Base-by-base conservation (phyloP, 2,329 filamentous ascomycete genomes). In the Fusarium brevicatenulatum region DNA sequence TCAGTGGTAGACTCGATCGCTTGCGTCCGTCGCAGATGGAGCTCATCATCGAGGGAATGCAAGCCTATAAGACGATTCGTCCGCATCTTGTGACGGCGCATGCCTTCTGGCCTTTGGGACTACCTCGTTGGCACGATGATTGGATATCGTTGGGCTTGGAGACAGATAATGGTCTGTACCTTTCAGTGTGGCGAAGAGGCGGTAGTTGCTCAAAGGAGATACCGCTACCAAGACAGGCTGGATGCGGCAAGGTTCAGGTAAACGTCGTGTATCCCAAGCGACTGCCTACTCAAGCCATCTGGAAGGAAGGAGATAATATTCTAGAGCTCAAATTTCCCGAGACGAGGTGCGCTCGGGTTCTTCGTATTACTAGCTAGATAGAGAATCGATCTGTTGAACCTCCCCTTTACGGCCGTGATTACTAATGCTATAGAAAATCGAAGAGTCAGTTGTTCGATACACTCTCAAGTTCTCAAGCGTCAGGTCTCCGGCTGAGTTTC, bases 1-100 rank as follows among this genome's bases (percentile, higher is more conserved):
- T 82, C 8, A 50, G 30, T 2, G 47, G 47, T 23, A 34, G 47
- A 15, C 11, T 69, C 5, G 54, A 39, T 44, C 30, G 43, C 9
- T 11, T 58, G 19, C 49, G 34, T 0, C 18, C 32, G 16, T n/a
- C 42, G 25, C 55, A 58, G 25, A 28, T 58, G 55, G 36, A 49
- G 4, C 12, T 58, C 15, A 46, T 58, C 23, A 18, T 3, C 0
- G 55, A 49, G 36, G 58, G 58, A 16, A 43, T 54, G 47, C 4
- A 44, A 2, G 49, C 12, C 8, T 37, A 54, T 21, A 61, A 54
- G 4, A 2, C 5, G 6, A 37, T 61, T 9, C 36, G 49, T 21
- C 23, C 9, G 10, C 16, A 49, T 58, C 42, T 58, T 25, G 7
- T 25, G 0, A 28, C 18, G 4, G 42, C 55, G 3, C 42, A 46